These are phyloP conservation scores for Oryza officinalis DNA, from an alignment of 176 grass and related monocot species.

Conservation along the genomic window DNA sequence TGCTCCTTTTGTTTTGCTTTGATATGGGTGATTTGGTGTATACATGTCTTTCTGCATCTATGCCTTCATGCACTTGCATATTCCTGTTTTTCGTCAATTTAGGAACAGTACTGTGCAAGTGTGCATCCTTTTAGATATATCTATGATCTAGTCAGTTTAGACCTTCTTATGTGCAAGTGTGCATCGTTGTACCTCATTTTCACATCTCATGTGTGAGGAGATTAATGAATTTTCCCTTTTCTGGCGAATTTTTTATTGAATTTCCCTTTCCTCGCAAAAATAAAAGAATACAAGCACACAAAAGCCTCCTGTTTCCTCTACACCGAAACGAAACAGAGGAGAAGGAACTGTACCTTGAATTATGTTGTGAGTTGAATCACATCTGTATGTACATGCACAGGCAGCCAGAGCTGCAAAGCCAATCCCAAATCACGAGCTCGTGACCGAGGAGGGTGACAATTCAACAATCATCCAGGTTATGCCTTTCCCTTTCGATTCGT, in stretches of 20 bases:
- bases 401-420: conserved; percentile 10
- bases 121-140: too few species aligned
- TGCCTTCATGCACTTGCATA: conserved; percentile 10
- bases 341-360: background rate
- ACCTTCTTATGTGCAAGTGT: conserved; percentile 41
- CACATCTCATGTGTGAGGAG: too few species aligned
- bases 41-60: conserved; percentile 19
- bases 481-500: background rate
- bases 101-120: too few species aligned
- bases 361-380: background rate
- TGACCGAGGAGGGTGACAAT: background rate
- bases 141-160: too few species aligned
- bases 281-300: background rate
- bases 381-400: conserved; percentile 31
- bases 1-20: background rate
- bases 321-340: background rate
- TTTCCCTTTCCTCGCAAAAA: background rate
- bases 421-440: background rate
- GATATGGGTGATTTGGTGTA: background rate
- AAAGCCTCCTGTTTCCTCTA: background rate
- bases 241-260: too few species aligned
- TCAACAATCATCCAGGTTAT: conserved; percentile 40
- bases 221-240: too few species aligned
- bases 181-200: background rate
- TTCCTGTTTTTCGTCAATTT: background rate